Evolutionary conservation across 139 green algal genomes (phyloP), one percentile per base, ranked within the genome.

Genomic region (Zygnema circumcarinatum): DNA sequence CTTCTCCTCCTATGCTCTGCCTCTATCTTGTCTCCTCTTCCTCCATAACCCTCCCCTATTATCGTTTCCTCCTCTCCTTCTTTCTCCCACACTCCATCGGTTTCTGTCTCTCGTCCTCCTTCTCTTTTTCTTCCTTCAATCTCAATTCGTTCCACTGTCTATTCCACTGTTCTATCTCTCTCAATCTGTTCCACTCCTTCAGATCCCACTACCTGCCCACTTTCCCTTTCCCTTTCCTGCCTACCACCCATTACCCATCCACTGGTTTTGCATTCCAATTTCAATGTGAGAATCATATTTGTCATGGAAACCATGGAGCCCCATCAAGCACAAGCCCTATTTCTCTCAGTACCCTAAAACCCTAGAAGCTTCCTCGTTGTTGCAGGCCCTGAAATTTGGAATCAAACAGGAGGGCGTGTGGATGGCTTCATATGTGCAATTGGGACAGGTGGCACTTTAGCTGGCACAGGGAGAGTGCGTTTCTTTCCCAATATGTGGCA

Each of bases 381-480:
- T n/a, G 16, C 16, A 40, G 90, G 80, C 2, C 69, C 73, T 2
- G 97, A 99, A 90, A 97, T 99, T 35, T 98, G 93, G 93, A 52
- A 88, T 73, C 95, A 98, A 85, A 95, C 92, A 2, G 41, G 76
- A 0, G 95, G 96, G 7, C 29, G 53, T 2, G 40, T 98, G 39
- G 78, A 98, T 76, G 97, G 95, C 0, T 99, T 99, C 93, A 94
- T 99, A 2, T 96, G 89, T 32, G 97, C 95, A 0, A 94, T 95
- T 0, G 97, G 97, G 38, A 99, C 97, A 2, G 97, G 97, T 0
- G 96, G 96, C 75, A 99, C 96, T 1, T 94, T 99, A 2, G 96
- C 96, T 1, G 96, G 96, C 1, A 42, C 36, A 53, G 69, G 69
- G 11, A 78, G 11, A 11, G 69, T 78, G 69, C 7, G 36, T 42